phyloP scores from a whole-genome alignment of 2,329 filamentous ascomycete genomes.

The Sodiomyces alkalinus region DNA sequence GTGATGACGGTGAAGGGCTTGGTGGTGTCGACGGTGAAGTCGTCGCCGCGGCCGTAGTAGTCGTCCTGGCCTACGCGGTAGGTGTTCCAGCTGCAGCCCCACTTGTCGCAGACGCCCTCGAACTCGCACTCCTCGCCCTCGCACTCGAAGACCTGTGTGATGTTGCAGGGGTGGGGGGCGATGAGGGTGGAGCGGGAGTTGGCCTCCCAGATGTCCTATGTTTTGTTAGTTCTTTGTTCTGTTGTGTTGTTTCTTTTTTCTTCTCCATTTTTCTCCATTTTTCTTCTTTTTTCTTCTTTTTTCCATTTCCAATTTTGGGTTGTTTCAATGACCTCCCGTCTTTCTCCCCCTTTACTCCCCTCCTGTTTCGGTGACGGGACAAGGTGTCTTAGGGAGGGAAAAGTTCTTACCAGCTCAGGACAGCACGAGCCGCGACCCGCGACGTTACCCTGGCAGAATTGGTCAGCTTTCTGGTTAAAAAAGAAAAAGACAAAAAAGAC shows the following conservation, averaged over 20 bases:
- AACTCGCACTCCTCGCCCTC: slow-evolving; percentile 22
- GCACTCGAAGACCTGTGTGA: slow-evolving; percentile 26
- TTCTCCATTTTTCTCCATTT: too few species aligned
- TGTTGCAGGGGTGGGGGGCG: slow-evolving; percentile 33
- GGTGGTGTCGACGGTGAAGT: slow-evolving; percentile 19
- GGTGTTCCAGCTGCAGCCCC: slow-evolving; percentile 28
- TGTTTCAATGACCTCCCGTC: too few species aligned
- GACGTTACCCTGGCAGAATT: slow-evolving; percentile 23
- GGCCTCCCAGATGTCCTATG: slow-evolving; percentile 35
- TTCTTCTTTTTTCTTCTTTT: too few species aligned
- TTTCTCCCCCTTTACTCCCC: too few species aligned
- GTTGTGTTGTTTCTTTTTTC: too few species aligned
- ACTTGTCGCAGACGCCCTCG: slow-evolving; percentile 26
- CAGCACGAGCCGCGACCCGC: slow-evolving; percentile 31
- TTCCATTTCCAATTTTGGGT: too few species aligned
- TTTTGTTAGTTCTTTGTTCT: not conserved
- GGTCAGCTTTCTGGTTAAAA: slow-evolving; percentile 2
- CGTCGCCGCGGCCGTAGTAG: slow-evolving; percentile 18
- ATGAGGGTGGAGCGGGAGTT: slow-evolving; percentile 28
- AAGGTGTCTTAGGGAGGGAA: not conserved
- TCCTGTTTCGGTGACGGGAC: too few species aligned
- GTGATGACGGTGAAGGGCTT: slow-evolving; percentile 30
- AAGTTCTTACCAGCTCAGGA: slow-evolving; percentile 25
- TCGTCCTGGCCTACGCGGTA: slow-evolving; percentile 16
- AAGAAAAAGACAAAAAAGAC: too few species aligned